Conservation (phyloP, 441 rosid genomes). For the Gossypium trilobum region DNA sequence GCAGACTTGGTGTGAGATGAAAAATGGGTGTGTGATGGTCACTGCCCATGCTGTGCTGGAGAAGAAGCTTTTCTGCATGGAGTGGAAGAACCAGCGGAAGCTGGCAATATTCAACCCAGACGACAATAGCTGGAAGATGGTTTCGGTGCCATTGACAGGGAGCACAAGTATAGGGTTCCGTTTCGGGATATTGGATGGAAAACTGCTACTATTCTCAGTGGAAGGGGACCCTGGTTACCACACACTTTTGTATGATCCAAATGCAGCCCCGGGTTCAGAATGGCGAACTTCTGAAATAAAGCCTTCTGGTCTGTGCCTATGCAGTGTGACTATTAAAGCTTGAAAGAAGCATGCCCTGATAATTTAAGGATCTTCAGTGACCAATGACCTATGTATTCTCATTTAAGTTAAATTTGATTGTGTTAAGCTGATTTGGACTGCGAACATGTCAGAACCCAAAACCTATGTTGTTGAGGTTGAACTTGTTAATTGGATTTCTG, state of each 20-base stretch:
- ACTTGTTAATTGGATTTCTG: neutral
- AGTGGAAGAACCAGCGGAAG: constrained; percentile 93
- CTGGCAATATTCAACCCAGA: constrained; percentile 58
- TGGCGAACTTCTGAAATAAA: constrained; percentile 69
- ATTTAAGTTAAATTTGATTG: neutral
- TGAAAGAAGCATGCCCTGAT: constrained; percentile 25
- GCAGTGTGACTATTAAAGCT: constrained; percentile 73
- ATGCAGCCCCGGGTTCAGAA: constrained; percentile 57
- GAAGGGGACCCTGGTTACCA: constrained; percentile 46
- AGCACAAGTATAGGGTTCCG: constrained; percentile 62
- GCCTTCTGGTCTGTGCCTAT: constrained; percentile 67
- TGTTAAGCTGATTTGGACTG: neutral
- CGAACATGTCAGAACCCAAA: neutral
- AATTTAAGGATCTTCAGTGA: neutral
- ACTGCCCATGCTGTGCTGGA: constrained; percentile 85
- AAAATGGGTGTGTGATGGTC: constrained; percentile 88
- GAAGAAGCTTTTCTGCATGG: constrained; percentile 72
- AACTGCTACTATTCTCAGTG: constrained; percentile 60
- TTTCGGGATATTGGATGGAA: constrained; percentile 69
- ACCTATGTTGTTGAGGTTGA: neutral
- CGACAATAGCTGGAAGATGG: constrained; percentile 75
- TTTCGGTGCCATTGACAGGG: constrained; percentile 71
- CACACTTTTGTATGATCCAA: constrained; percentile 69
- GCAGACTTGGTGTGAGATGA: constrained; percentile 67
- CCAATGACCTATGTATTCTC: neutral